These are phyloP conservation scores for Grosmannia serpens DNA, from an alignment of 2,329 filamentous ascomycete species.

Conservation along the genomic window DNA sequence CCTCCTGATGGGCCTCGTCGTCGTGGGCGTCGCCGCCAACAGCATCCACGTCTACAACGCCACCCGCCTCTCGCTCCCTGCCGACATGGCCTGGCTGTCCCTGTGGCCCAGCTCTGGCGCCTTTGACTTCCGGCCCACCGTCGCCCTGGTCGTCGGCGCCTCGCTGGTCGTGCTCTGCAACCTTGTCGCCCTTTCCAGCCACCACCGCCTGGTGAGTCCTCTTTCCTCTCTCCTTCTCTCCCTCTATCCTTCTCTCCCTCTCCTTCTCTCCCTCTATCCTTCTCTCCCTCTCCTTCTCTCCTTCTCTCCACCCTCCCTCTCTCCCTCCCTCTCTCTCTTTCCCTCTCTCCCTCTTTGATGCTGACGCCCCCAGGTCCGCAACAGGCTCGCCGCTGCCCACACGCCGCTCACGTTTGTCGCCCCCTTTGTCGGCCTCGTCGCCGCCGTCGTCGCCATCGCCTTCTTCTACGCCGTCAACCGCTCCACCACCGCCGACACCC, in stretches of 20 bases:
- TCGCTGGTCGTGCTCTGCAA: slow-evolving; percentile 37
- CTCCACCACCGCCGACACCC: slow-evolving; percentile 38
- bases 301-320: neutral
- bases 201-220: slow-evolving; percentile 36
- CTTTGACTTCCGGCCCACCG: slow-evolving; percentile 45
- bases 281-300: slow-evolving; percentile 9
- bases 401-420: slow-evolving; percentile 25
- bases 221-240: neutral
- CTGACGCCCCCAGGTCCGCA: slow-evolving; percentile 25
- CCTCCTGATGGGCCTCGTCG: slow-evolving; percentile 37
- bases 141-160: slow-evolving; percentile 41
- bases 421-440: slow-evolving; percentile 31
- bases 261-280: neutral
- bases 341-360: too few species aligned
- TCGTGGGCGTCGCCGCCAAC: slow-evolving; percentile 43
- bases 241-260: neutral
- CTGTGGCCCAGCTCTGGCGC: slow-evolving; percentile 41
- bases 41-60: slow-evolving; percentile 42
- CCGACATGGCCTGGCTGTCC: slow-evolving; percentile 30
- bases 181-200: slow-evolving; percentile 35
- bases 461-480: slow-evolving; percentile 47
- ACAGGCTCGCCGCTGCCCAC: slow-evolving; percentile 20
- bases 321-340: neutral
- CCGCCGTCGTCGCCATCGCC: slow-evolving; percentile 39
- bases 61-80: slow-evolving; percentile 32